Conservation (phyloP, 1,139 yeast genomes). For the Dujonia santamariae region DNA sequence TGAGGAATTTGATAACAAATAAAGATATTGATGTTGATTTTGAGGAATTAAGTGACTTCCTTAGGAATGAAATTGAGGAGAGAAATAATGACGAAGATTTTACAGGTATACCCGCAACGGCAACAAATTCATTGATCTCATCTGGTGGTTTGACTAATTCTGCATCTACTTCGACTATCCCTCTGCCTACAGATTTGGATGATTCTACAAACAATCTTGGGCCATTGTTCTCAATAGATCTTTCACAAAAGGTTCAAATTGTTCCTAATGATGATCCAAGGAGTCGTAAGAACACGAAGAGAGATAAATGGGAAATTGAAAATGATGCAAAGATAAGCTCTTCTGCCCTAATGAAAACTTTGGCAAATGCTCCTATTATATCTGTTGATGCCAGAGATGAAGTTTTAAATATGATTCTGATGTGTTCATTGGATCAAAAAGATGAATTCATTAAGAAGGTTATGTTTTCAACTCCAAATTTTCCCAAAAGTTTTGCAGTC, state of each 20-base stretch:
- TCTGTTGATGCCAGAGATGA: constrained; percentile 81
- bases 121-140: constrained; percentile 4
- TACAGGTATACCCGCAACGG: constrained; percentile 12
- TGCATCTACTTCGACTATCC: too few relatives aligned
- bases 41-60: constrained; percentile 54
- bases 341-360: constrained; percentile 47
- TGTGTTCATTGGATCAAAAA: constrained; percentile 69
- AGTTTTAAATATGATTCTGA: constrained; percentile 74
- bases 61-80: constrained; percentile 45
- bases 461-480: constrained; percentile 54
- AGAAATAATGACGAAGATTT: constrained; percentile 13
- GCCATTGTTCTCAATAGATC: constrained; percentile 36
- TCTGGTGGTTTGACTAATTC: too few relatives aligned
- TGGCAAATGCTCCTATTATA: constrained; percentile 67
- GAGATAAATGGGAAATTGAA: constrained; percentile 78
- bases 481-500: constrained; percentile 73
- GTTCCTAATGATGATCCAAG: constrained; percentile 73
- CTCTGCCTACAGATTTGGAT: background rate
- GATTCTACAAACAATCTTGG: constrained; percentile 10
- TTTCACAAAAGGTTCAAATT: constrained; percentile 56
- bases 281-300: constrained; percentile 68
- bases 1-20: constrained; percentile 57
- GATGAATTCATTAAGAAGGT: constrained; percentile 91
- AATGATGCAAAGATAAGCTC: constrained; percentile 68
- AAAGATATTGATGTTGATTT: constrained; percentile 70